Percentiles rank a stretch among this genome's conserved stretches.
Conservation (phyloP, 2,329 filamentous ascomycete species). For the Ophiostoma piceae region DNA sequence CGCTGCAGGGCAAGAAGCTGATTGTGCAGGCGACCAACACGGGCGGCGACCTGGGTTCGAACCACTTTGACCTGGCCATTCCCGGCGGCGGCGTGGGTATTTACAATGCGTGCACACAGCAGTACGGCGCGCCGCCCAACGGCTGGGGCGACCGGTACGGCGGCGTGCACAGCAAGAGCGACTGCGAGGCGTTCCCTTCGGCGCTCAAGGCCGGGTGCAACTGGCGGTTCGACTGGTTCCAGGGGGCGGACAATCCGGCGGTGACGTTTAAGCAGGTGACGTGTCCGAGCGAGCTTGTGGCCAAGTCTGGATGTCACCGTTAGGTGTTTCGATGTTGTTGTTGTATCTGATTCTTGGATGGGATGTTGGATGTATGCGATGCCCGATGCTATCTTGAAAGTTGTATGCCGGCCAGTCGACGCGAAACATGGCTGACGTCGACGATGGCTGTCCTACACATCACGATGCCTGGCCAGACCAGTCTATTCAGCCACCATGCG, state of each 20-base stretch:
- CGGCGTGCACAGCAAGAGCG: conserved; percentile 46
- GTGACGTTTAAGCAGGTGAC: conserved; percentile 52
- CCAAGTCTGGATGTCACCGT: conserved; percentile 36
- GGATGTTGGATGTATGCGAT: too few relatives aligned
- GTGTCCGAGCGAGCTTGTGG: conserved; percentile 47
- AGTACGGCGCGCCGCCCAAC: conserved; percentile 42
- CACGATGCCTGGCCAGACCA: background rate
- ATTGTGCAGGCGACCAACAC: conserved; percentile 58
- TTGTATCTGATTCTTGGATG: too few relatives aligned
- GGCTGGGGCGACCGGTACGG: conserved; percentile 57
- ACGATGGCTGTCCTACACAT: background rate
- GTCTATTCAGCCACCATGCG: background rate
- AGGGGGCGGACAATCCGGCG: conserved; percentile 52
- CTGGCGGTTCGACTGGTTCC: conserved; percentile 62
- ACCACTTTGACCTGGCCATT: conserved; percentile 52
- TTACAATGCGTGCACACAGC: conserved; percentile 45
- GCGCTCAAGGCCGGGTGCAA: conserved; percentile 53
- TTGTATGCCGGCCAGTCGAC: too few relatives aligned
- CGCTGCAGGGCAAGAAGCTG: conserved; percentile 53
- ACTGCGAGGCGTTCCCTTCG: conserved; percentile 50
- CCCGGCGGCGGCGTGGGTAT: conserved; percentile 51
- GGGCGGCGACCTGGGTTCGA: conserved; percentile 48
- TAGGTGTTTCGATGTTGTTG: background rate
- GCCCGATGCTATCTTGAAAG: too few relatives aligned
- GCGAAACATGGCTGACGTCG: background rate